Conservation (phyloP, 495 filamentous ascomycete species). For the Aspergillus nidulans region DNA sequence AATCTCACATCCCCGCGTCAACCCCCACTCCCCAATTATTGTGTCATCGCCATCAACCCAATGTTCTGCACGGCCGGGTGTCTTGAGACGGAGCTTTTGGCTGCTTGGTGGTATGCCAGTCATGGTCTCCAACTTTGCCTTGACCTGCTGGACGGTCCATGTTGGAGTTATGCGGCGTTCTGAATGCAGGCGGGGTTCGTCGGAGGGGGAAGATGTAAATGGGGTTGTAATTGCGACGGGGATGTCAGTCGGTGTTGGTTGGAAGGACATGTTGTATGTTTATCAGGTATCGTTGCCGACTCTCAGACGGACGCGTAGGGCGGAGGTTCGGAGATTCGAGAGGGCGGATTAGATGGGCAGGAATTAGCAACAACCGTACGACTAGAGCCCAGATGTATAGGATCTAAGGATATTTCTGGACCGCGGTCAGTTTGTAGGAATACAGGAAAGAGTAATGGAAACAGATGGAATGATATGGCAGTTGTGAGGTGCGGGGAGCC, state of each 20-base stretch:
- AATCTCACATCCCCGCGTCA: conserved; percentile 41
- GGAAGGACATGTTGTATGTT: conserved; percentile 32
- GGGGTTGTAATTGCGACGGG: conserved; percentile 79
- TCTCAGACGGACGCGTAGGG: no score
- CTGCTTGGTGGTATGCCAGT: conserved; percentile 82
- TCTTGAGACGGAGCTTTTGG: conserved; percentile 59
- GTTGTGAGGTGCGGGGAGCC: background rate
- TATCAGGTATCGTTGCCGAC: background rate
- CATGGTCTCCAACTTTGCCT: conserved; percentile 85
- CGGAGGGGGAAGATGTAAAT: conserved; percentile 55
- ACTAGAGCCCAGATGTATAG: background rate
- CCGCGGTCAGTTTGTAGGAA: background rate
- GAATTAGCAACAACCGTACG: no score
- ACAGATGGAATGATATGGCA: background rate
- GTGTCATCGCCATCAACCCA: conserved; percentile 38
- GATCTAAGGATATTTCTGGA: background rate
- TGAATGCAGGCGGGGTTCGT: conserved; percentile 65
- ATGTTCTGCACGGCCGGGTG: conserved; percentile 31
- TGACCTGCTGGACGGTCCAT: conserved; percentile 85
- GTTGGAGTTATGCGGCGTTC: conserved; percentile 89
- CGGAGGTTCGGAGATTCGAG: no score
- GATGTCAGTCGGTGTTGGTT: conserved; percentile 68
- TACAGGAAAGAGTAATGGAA: background rate
- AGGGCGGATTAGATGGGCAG: no score
- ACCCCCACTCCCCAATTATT: conserved; percentile 34